These are phyloP conservation scores for Magnusiomyces paraingens DNA, from an alignment of 1,139 yeast species.

Conservation along the genomic window DNA sequence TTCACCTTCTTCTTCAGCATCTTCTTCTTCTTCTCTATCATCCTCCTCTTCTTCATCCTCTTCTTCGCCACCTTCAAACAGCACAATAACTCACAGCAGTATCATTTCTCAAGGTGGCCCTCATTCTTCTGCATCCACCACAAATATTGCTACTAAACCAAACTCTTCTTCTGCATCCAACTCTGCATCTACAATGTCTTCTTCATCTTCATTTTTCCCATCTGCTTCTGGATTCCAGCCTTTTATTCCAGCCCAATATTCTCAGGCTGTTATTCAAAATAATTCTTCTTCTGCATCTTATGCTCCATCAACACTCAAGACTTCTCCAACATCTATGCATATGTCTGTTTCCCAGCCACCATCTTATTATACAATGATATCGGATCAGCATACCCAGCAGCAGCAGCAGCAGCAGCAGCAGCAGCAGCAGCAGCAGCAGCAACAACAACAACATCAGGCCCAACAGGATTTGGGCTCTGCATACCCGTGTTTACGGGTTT, in stretches of 20 bases:
- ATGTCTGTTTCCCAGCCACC: slow-evolving; percentile 4
- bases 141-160: too few species aligned
- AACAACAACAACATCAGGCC: not conserved
- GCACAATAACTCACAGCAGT: too few species aligned
- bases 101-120: too few species aligned
- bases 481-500: slow-evolving; percentile 35
- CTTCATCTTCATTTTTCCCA: slow-evolving; percentile 15
- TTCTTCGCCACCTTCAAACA: too few species aligned
- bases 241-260: slow-evolving; percentile 10
- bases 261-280: slow-evolving; percentile 9
- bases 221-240: slow-evolving; percentile 12
- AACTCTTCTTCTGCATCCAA: too few species aligned
- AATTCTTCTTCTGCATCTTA: slow-evolving; percentile 4
- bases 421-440: not conserved
- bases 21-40: not conserved
- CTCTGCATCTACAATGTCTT: too few species aligned
- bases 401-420: not conserved
- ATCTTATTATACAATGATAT: too few species aligned
- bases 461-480: slow-evolving; percentile 4
- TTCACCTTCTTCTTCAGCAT: not conserved
- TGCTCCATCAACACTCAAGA: not conserved
- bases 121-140: too few species aligned
- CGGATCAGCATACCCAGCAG: too few species aligned
- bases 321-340: not conserved
- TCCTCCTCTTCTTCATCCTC: too few species aligned